Conservation (phyloP, 83 land plant species). For the Diphasiastrum complanatum region DNA sequence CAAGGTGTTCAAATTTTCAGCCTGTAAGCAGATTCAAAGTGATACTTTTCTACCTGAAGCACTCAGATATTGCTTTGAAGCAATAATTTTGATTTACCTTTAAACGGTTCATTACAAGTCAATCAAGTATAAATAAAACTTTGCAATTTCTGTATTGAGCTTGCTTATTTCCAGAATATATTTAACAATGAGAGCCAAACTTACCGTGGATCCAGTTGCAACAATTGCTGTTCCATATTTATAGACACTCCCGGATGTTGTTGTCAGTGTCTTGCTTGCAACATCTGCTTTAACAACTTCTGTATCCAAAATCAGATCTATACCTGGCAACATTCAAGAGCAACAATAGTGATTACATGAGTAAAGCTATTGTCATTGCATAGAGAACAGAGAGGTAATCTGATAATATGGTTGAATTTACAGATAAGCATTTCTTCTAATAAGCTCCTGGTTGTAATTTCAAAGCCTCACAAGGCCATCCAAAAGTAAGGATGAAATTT, state of each 20-base stretch:
- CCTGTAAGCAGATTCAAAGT: too few species aligned
- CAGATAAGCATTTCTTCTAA: background rate
- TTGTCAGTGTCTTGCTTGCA: conserved; percentile 61
- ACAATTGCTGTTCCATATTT: conserved; percentile 57
- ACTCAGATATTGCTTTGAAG: too few species aligned
- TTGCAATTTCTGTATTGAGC: too few species aligned
- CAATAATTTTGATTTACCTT: too few species aligned
- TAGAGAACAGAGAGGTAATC: background rate
- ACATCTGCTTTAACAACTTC: conserved; percentile 87
- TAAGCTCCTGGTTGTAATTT: background rate
- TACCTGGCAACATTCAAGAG: conserved; percentile 45
- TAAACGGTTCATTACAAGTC: too few species aligned
- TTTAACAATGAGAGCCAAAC: conserved; percentile 7
- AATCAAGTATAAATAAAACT: too few species aligned
- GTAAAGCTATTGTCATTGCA: background rate
- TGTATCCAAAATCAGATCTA: conserved; percentile 77
- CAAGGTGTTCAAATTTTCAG: too few species aligned
- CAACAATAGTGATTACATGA: background rate
- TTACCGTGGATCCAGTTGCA: conserved; percentile 91
- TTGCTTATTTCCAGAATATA: too few species aligned
- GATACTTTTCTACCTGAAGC: too few species aligned
- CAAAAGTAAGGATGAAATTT: background rate
- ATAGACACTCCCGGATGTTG: conserved; percentile 52
- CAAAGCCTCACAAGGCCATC: background rate
- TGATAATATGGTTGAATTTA: background rate